Percentiles rank a stretch among this genome's conserved stretches.
Evolutionary conservation across 2,329 filamentous ascomycete genomes (phyloP).

Genomic region (Pyrenophora teres): DNA sequence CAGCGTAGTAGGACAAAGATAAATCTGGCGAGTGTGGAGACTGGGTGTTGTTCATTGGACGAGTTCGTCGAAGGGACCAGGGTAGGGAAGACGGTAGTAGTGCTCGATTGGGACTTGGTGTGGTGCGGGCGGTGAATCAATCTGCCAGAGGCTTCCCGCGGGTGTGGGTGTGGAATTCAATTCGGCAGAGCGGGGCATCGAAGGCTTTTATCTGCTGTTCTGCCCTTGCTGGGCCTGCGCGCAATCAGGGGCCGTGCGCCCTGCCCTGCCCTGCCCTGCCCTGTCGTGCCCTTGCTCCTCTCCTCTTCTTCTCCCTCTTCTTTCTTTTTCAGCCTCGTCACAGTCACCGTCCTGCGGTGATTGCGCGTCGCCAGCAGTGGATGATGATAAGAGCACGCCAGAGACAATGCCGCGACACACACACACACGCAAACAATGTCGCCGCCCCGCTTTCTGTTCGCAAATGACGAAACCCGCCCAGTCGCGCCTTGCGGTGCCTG

Average conservation of each 20-base stretch:
- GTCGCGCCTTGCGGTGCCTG: slow-evolving; percentile 4
- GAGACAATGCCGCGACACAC: slow-evolving; percentile 26
- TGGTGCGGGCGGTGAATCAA: slow-evolving; percentile 9
- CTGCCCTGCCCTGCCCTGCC: not conserved
- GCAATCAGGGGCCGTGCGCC: not conserved
- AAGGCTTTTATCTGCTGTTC: slow-evolving; percentile 17
- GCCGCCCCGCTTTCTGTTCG: slow-evolving; percentile 15
- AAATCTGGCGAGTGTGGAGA: slow-evolving; percentile 53
- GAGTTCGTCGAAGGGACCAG: not conserved
- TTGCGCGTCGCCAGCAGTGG: slow-evolving; percentile 30
- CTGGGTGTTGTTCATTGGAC: slow-evolving; percentile 43
- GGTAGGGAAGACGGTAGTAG: not conserved
- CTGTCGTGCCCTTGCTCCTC: too few species aligned
- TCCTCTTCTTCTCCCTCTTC: not conserved
- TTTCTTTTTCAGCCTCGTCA: slow-evolving; percentile 16
- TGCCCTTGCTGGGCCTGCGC: not conserved
- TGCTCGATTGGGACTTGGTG: slow-evolving; percentile 4
- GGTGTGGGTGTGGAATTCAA: slow-evolving; percentile 18
- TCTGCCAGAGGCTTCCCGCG: slow-evolving; percentile 9
- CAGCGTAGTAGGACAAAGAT: slow-evolving; percentile 53
- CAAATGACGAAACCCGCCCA: slow-evolving; percentile 30
- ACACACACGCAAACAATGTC: not conserved
- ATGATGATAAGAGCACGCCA: slow-evolving; percentile 45
- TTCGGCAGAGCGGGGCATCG: slow-evolving; percentile 15
- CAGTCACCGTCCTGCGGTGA: slow-evolving; percentile 12